Percentiles rank a stretch among this genome's conserved stretches.
These are phyloP conservation scores for Blastobotrys aristatus DNA, from an alignment of 1,139 yeast species.

Conservation along the genomic window DNA sequence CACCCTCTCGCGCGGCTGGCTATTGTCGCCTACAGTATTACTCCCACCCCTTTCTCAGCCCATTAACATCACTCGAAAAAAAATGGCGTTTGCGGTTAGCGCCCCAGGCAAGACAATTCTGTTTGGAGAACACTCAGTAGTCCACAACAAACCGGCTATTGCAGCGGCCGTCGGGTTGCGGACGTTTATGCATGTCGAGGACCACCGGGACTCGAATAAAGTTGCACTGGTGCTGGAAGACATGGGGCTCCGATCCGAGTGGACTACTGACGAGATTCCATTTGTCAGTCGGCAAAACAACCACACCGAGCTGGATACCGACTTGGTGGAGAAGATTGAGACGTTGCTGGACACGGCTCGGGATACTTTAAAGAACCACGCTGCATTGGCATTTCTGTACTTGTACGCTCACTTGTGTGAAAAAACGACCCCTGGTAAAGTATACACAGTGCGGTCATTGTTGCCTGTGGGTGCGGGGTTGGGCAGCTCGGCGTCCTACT, in stretches of 20 bases:
- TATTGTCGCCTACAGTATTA: too few species aligned
- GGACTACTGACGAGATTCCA: slow-evolving; percentile 60
- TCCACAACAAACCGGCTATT: slow-evolving; percentile 84
- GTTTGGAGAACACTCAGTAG: slow-evolving; percentile 97
- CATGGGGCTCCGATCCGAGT: slow-evolving; percentile 56
- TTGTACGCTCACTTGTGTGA: slow-evolving; percentile 58
- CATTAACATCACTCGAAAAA: neutral
- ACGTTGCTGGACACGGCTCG: slow-evolving; percentile 38
- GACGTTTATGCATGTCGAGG: slow-evolving; percentile 63
- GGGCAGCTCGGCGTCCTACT: slow-evolving; percentile 89
- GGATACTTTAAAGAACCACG: slow-evolving; percentile 63
- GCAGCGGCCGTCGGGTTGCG: slow-evolving; percentile 84
- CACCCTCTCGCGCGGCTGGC: too few species aligned
- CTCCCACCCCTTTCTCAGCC: too few species aligned
- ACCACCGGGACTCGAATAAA: slow-evolving; percentile 29
- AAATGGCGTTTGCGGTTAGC: slow-evolving; percentile 9
- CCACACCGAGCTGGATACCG: slow-evolving; percentile 56
- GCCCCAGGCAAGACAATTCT: slow-evolving; percentile 97
- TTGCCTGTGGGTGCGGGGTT: slow-evolving; percentile 96
- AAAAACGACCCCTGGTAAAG: slow-evolving; percentile 44
- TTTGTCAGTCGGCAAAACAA: slow-evolving; percentile 39
- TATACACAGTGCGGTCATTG: slow-evolving; percentile 70
- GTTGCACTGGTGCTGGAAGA: slow-evolving; percentile 79
- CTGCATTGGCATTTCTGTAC: slow-evolving; percentile 82
- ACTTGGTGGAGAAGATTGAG: slow-evolving; percentile 45